These are phyloP conservation scores for Taphrina confusa DNA, from an alignment of 1,139 yeast species.

Conservation along the genomic window DNA sequence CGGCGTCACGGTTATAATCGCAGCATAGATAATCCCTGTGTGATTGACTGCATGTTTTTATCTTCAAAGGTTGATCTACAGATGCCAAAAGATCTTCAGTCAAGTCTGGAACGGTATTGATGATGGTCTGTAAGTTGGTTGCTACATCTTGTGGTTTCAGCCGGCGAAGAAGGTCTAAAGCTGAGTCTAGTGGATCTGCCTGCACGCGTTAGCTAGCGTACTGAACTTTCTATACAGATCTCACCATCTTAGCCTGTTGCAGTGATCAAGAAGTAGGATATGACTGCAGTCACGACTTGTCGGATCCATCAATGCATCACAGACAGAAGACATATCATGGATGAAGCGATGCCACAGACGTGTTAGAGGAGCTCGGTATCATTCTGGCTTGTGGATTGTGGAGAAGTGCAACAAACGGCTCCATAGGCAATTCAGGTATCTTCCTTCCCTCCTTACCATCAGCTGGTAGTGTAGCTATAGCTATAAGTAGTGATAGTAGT, in stretches of 20 bases:
- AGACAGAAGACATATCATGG: too few relatives aligned
- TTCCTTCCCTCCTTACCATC: too few relatives aligned
- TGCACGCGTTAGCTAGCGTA: background rate
- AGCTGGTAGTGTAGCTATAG: too few relatives aligned
- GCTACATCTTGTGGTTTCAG: constrained; percentile 73
- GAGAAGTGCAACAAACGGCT: constrained; percentile 1
- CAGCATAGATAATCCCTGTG: constrained; percentile 79
- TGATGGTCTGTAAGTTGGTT: constrained; percentile 64
- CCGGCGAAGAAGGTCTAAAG: constrained; percentile 82
- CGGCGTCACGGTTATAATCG: constrained; percentile 94
- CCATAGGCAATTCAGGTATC: too few relatives aligned
- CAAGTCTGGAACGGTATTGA: constrained; percentile 74
- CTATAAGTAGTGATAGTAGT: too few relatives aligned
- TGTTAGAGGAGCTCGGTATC: constrained; percentile 1
- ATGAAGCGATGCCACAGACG: too few relatives aligned
- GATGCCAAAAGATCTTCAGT: constrained; percentile 86
- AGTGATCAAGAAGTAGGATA: too few relatives aligned
- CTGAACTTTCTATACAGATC: too few relatives aligned
- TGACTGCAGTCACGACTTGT: too few relatives aligned
- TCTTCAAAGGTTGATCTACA: constrained; percentile 79
- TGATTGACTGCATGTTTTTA: constrained; percentile 58
- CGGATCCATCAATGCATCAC: too few relatives aligned
- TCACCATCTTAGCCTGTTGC: too few relatives aligned
- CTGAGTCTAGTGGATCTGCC: constrained; percentile 78
- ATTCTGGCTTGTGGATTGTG: background rate